These are phyloP conservation scores for Rubroshorea leprosula DNA, from an alignment of 345 rosid species.

Conservation along the genomic window DNA sequence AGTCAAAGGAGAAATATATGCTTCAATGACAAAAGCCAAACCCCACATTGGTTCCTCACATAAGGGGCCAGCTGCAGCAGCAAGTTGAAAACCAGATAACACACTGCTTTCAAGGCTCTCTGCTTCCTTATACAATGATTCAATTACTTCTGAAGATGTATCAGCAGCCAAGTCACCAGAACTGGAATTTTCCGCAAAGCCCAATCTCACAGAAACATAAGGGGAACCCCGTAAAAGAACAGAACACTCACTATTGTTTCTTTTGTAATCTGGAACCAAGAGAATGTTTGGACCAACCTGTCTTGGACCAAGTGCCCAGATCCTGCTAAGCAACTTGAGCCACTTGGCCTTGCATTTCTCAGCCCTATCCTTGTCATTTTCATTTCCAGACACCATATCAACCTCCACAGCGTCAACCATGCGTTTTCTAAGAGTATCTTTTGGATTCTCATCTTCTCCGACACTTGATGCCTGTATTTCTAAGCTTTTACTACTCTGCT, in stretches of 20 bases:
- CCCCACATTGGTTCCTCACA: constrained; percentile 98
- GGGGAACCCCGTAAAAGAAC: constrained; percentile 59
- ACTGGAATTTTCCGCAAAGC: constrained; percentile 41
- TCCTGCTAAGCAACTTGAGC: constrained; percentile 59
- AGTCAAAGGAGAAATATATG: constrained; percentile 35
- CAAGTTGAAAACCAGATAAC: constrained; percentile 79
- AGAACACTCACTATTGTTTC: constrained; percentile 29
- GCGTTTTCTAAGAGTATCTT: constrained; percentile 44
- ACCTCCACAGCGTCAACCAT: constrained; percentile 50
- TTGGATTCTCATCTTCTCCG: constrained; percentile 43
- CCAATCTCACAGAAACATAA: constrained; percentile 64
- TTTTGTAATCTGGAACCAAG: constrained; percentile 59
- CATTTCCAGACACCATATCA: constrained; percentile 37
- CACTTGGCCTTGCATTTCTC: constrained; percentile 64
- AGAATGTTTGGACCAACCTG: constrained; percentile 90
- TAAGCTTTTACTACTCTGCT: constrained; percentile 40
- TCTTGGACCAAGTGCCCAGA: constrained; percentile 94
- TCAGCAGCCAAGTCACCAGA: constrained; percentile 18
- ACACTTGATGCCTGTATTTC: constrained; percentile 34
- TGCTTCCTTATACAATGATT: constrained; percentile 42
- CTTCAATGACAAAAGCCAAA: constrained; percentile 65
- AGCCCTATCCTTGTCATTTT: constrained; percentile 49
- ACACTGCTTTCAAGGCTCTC: constrained; percentile 66
- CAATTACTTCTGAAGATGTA: constrained; percentile 30
- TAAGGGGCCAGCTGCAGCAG: constrained; percentile 78